Evolutionary conservation across 345 rosid species (phyloP), one percentile per base, ranked within the genome.

Genomic region (Pseudoturritis turrita): DNA sequence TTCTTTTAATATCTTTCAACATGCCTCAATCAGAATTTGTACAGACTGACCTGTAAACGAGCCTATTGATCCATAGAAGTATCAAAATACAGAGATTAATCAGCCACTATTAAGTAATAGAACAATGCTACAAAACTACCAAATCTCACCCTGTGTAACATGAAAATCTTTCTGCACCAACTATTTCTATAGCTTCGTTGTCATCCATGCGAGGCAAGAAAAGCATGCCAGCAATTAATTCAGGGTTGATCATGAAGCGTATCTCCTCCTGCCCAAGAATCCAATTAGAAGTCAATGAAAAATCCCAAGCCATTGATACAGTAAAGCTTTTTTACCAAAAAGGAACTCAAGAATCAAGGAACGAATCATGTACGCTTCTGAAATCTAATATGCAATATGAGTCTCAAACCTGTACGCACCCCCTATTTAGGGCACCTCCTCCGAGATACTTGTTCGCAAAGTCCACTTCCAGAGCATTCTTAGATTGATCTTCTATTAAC

Each of bases 241-340:
- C 97, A 35, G 97, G 99, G 84, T 83, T 88, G 78, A 89, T 85
- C 96, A 95, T 86, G 86, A 95, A 95, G 62, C 89, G 97, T 65
- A 95, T 89, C 81, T 95, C 99, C 83, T 95, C 99, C 99, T 91
- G 77, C 71, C 78, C 14, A 55, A 73, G 40, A 43, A 43, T 22
- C 58, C 40, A 52, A 18, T 21, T 10, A 44, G 8, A 68, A 45
- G 52, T 19, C 43, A 22, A 40, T 28, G 36, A 21, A 39, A 37
- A 44, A 28, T 43, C 36, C 35, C 47, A 60, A 51, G 54, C 6
- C 43, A 28, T 3, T 15, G 15, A 17, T 37, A 62, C 28, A 72
- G 17, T 29, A 62, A 0, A 51, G 10, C 44, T 14, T 12, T 40
- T 31, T n/a, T 6, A 74, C 35, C 50, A 18, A 13, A 60, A 61